Evolutionary conservation across 2,329 filamentous ascomycete species (phyloP).

Genomic region (Hymenoscyphus linearis): DNA sequence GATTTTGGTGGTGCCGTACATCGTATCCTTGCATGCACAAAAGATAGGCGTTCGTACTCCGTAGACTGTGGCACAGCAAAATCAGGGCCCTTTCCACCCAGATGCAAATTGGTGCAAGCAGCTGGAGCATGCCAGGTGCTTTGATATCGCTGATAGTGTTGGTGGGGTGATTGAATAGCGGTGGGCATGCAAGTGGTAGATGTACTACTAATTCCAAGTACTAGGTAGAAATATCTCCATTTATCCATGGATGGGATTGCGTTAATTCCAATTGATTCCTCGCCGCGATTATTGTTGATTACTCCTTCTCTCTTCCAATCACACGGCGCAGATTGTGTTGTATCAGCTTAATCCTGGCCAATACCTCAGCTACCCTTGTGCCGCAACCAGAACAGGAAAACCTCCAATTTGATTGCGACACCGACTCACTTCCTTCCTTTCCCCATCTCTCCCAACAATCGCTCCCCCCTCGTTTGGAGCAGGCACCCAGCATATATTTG

Average conservation of each 20-base stretch:
- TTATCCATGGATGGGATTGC: not conserved
- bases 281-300: not conserved
- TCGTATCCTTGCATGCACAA: not conserved
- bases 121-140: not conserved
- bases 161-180: not conserved
- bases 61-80: not conserved
- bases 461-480: not conserved
- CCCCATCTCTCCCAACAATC: not conserved
- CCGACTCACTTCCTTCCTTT: not conserved
- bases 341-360: not conserved
- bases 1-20: not conserved
- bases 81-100: not conserved
- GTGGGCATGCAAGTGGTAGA: not conserved
- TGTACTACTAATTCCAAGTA: not conserved
- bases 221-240: not conserved
- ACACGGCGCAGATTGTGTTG: not conserved
- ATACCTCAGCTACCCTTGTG: not conserved
- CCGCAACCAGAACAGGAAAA: not conserved
- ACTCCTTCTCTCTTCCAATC: not conserved
- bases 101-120: not conserved
- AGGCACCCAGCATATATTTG: not conserved
- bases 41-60: not conserved
- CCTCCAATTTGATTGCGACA: not conserved
- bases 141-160: not conserved
- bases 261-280: not conserved